These are phyloP conservation scores for Prunus salicina DNA, from an alignment of 306 rosid species.

Conservation along the genomic window DNA sequence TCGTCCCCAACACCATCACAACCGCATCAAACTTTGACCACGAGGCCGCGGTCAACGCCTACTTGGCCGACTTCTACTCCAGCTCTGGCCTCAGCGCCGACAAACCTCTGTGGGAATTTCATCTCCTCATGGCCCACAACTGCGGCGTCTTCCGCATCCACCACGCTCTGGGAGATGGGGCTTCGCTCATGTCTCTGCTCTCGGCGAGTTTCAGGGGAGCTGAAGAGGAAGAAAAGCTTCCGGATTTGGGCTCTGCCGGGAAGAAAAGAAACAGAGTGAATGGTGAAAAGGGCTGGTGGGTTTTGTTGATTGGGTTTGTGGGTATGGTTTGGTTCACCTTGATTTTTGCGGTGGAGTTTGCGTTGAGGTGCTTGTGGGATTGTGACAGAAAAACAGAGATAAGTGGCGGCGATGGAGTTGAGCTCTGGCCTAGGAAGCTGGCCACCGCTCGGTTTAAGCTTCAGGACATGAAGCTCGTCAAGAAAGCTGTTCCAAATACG, in stretches of 20 bases:
- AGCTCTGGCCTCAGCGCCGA: neutral
- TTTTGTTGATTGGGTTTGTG: constrained; percentile 19
- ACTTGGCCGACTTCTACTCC: no score
- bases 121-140: constrained; percentile 52
- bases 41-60: no score
- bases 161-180: constrained; percentile 81
- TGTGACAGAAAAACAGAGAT: constrained; percentile 54
- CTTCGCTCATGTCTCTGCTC: constrained; percentile 74
- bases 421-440: constrained; percentile 82
- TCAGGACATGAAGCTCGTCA: constrained; percentile 67
- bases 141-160: constrained; percentile 63
- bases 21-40: constrained; percentile 11
- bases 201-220: constrained; percentile 51
- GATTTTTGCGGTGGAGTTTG: constrained; percentile 38
- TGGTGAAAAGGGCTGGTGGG: neutral
- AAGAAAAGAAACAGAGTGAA: neutral
- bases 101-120: constrained; percentile 90
- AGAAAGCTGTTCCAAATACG: constrained; percentile 46
- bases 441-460: constrained; percentile 62
- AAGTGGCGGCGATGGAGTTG: constrained; percentile 73
- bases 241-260: constrained; percentile 24
- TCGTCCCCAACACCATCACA: no score
- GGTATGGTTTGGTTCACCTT: constrained; percentile 39
- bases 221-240: constrained; percentile 33
- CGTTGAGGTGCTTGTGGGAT: constrained; percentile 45